A percentile compares a stretch with the other conserved stretches of the same genome.
phyloP scores from a whole-genome alignment of 2,329 filamentous ascomycete genomes.

The Fusarium sp. region DNA sequence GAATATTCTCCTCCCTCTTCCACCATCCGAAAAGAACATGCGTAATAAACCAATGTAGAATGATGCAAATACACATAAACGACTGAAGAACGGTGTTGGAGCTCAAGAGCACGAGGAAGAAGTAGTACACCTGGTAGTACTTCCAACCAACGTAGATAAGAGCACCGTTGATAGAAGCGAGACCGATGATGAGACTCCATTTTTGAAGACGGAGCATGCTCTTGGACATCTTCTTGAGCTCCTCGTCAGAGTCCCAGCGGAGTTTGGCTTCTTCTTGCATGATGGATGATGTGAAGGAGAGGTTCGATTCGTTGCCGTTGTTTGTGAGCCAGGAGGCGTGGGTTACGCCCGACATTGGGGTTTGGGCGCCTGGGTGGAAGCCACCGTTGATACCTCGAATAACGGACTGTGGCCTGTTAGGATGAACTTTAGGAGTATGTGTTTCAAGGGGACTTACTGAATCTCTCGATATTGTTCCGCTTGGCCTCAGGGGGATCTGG shows the following conservation, averaged over 20 bases:
- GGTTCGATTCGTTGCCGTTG: constrained; percentile 45
- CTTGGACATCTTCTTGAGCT: constrained; percentile 51
- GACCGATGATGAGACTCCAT: constrained; percentile 50
- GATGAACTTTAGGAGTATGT: accelerated
- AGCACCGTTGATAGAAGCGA: constrained; percentile 46
- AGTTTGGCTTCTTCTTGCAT: constrained; percentile 51
- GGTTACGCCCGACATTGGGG: constrained; percentile 44
- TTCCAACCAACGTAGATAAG: constrained; percentile 50
- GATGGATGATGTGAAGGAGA: constrained; percentile 49
- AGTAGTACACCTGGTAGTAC: constrained; percentile 54
- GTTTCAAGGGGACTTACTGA: constrained; percentile 35
- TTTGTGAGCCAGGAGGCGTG: constrained; percentile 47
- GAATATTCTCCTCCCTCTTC: constrained; percentile 45
- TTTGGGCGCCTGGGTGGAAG: constrained; percentile 45
- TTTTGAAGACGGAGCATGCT: constrained; percentile 50
- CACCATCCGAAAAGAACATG: constrained; percentile 44
- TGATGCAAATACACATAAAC: constrained; percentile 53
- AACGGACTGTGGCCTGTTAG: constrained; percentile 43
- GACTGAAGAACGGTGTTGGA: constrained; percentile 56
- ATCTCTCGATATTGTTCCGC: constrained; percentile 38
- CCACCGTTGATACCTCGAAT: constrained; percentile 46
- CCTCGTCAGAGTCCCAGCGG: constrained; percentile 52
- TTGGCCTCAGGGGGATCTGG: constrained; percentile 24
- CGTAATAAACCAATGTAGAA: constrained; percentile 45
- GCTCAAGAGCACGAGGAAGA: constrained; percentile 57